Percentiles rank a stretch among this genome's conserved stretches.
Conservation (phyloP, 306 rosid genomes). For the Vigna nakashimae region DNA sequence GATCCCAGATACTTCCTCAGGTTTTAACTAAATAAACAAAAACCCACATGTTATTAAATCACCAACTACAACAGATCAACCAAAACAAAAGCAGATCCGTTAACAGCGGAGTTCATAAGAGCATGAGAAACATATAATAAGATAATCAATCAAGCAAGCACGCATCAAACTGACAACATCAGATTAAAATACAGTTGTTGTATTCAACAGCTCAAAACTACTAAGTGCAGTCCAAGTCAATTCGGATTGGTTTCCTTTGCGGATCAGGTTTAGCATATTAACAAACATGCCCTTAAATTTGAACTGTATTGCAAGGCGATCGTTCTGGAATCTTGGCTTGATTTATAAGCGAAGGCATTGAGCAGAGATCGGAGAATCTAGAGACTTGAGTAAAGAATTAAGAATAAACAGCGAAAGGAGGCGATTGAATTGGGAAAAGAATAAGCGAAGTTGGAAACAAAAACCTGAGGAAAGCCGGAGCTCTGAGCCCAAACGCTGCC, state of each 20-base stretch:
- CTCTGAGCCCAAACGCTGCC: conserved; percentile 97
- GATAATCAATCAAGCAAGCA: background rate
- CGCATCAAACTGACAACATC: background rate
- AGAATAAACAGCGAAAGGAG: background rate
- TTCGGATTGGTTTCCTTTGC: background rate
- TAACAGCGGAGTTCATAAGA: background rate
- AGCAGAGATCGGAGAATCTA: background rate
- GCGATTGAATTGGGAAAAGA: too few species aligned
- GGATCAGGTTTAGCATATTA: background rate
- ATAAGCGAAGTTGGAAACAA: conserved; percentile 32
- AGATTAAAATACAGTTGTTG: background rate
- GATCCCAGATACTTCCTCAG: background rate
- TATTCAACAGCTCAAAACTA: background rate
- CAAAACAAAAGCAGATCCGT: background rate
- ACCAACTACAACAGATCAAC: background rate
- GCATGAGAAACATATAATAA: background rate
- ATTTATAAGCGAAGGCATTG: background rate
- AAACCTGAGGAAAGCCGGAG: conserved; percentile 81
- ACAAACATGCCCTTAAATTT: background rate
- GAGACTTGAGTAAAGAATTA: too few species aligned
- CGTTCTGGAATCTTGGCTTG: background rate
- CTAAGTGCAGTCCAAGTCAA: background rate
- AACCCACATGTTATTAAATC: conserved; percentile 41
- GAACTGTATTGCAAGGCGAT: background rate
- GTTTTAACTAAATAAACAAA: background rate